These are phyloP conservation scores for Colletotrichum cereale DNA, from an alignment of 2,329 filamentous ascomycete species.

Conservation along the genomic window DNA sequence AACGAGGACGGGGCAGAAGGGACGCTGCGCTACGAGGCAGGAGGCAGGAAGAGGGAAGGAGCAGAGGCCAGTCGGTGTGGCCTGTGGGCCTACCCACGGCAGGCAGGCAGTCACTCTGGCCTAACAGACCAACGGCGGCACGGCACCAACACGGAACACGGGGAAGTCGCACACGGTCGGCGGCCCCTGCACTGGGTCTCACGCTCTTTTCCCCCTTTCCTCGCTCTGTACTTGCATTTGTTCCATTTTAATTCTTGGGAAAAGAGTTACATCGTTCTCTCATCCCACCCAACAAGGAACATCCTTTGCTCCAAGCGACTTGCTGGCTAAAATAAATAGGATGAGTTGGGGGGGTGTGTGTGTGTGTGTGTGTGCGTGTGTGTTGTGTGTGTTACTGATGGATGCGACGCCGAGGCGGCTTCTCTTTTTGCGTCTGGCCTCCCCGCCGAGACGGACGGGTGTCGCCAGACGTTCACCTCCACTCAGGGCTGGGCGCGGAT, in stretches of 20 bases:
- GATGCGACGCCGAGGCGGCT: not conserved
- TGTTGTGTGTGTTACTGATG: not conserved
- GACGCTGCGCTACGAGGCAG: too few species aligned
- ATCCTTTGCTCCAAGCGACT: not conserved
- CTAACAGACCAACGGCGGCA: constrained; percentile 1
- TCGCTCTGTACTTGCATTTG: not conserved
- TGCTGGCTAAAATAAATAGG: not conserved
- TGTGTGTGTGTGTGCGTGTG: not conserved
- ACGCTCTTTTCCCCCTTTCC: not conserved
- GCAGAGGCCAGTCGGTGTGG: not conserved
- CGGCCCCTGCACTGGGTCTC: constrained; percentile 8
- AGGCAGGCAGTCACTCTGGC: not conserved
- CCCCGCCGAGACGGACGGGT: constrained; percentile 14
- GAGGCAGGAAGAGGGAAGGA: not conserved
- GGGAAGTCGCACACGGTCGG: constrained; percentile 26
- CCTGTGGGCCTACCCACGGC: not conserved
- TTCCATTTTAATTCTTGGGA: not conserved
- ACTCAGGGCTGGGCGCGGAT: constrained; percentile 17
- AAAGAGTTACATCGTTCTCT: not conserved
- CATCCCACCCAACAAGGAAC: not conserved
- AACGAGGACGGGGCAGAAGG: too few species aligned
- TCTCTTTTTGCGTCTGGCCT: not conserved
- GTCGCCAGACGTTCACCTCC: constrained; percentile 15
- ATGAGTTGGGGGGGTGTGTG: not conserved
- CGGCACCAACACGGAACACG: constrained; percentile 8